A percentile compares a stretch with the other conserved stretches of the same genome.
Evolutionary conservation across 1,284 basidiomycete genomes (phyloP).

Genomic region (Ustilago loliicola): DNA sequence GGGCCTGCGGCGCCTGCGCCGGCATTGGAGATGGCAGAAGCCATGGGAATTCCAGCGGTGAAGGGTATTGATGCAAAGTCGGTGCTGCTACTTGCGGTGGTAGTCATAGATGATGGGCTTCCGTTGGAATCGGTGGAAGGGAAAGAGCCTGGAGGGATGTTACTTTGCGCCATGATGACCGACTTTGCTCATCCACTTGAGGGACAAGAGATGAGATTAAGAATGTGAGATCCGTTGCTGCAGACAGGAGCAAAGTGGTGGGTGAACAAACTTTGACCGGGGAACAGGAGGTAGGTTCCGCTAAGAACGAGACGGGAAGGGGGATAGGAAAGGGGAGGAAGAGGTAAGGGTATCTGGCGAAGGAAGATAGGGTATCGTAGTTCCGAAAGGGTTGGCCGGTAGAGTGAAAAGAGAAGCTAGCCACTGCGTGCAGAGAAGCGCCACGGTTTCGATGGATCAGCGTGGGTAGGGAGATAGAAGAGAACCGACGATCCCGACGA

Average conservation of each 20-base stretch:
- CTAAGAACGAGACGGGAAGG: background rate
- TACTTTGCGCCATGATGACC: conserved; percentile 10
- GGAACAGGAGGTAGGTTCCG: background rate
- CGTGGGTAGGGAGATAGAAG: background rate
- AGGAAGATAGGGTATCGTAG: conserved; percentile 1
- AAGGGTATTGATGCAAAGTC: conserved; percentile 24
- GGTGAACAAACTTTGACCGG: background rate
- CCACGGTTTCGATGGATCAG: background rate
- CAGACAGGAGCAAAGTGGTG: background rate
- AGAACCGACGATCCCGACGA: background rate
- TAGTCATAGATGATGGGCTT: conserved; percentile 4
- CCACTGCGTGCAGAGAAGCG: background rate
- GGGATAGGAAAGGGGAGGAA: background rate
- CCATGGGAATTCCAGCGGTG: conserved; percentile 48
- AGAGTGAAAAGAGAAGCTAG: background rate
- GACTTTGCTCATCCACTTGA: background rate
- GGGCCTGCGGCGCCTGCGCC: conserved; percentile 49
- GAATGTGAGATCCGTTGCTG: background rate
- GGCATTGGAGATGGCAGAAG: conserved; percentile 35
- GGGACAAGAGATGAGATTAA: background rate
- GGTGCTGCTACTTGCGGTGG: background rate
- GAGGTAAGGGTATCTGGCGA: conserved; percentile 1
- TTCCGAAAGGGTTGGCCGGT: conserved; percentile 13
- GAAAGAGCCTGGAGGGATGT: background rate
- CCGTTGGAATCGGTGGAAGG: conserved; percentile 12